Base-by-base conservation (phyloP, 495 filamentous ascomycete species). In the Penicillium ucsense region DNA sequence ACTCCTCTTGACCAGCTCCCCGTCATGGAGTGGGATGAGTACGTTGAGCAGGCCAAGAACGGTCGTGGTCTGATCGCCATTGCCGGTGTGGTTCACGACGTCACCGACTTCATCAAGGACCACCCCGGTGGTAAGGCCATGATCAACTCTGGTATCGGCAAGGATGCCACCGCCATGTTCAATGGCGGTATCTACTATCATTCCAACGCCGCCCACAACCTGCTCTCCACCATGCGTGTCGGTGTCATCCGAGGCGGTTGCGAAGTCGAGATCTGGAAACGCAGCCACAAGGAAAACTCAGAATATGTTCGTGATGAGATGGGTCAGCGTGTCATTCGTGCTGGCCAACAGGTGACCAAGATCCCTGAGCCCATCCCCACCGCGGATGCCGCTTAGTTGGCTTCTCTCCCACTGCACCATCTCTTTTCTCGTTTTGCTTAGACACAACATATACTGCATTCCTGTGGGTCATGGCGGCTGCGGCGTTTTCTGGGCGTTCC, bases 251-350 rank as follows among this genome's bases (percentile, higher is more conserved):
- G 92, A 45, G 92, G 92, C 56, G 92, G 92, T 38, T 90, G 87
- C 62, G 92, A 96, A 64, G 92, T 98, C 46, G 92, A 98, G 76
- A 94, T 98, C 76, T 96, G 92, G 92, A 96, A 96, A 80, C 87
- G 88, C 28, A 82, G 89, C 37, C 85, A 91, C 62, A 77, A 83
- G 67, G 91, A 96, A 72, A 87, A 90, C 57, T 75, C 81, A 41
- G 78, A 82, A 43, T 81, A 84, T 47, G 76, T 91, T 52, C 87
- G 84, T 56, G 94, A 97, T 61, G 83, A 79, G 6, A 71, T 79
- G 35, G 92, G 91, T 35, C 79, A 87, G 60, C 80, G 82, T 45
- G 88, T 98, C 56, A 79, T 95, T 59, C 85, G 94, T 29, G 92
- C 92, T 42, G 94, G 94, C 38, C 76, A 82, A 55, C 92, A 98